phyloP scores from a whole-genome alignment of 2,329 filamentous ascomycete genomes.

The Colletotrichum noveboracense region DNA sequence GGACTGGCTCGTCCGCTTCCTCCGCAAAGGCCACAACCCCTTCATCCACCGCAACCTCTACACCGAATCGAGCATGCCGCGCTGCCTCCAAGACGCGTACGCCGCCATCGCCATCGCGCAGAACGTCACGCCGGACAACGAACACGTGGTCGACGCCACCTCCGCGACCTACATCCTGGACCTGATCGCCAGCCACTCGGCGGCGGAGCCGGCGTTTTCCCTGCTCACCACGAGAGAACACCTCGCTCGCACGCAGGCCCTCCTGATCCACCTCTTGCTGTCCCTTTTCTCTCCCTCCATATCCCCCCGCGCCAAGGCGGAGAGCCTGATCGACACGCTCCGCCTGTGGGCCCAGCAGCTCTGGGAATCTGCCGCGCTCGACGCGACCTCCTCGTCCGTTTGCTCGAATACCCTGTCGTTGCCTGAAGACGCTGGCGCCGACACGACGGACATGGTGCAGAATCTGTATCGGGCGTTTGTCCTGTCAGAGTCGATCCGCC shows the following conservation, averaged over 20 bases:
- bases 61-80: slow-evolving; percentile 12
- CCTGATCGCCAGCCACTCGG: neutral
- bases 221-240: slow-evolving; percentile 4
- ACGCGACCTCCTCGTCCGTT: neutral
- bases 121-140: neutral
- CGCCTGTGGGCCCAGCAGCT: slow-evolving; percentile 7
- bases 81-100: slow-evolving; percentile 22
- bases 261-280: slow-evolving; percentile 13
- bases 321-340: neutral
- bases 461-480: slow-evolving; percentile 8
- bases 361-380: neutral
- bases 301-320: slow-evolving; percentile 6
- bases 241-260: slow-evolving; percentile 16
- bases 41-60: slow-evolving; percentile 30
- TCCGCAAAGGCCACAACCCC: slow-evolving; percentile 22
- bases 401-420: neutral
- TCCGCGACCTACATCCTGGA: neutral
- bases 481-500: slow-evolving; percentile 14
- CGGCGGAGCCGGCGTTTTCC: neutral
- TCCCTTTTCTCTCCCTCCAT: slow-evolving; percentile 5
- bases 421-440: neutral
- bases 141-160: neutral
- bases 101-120: slow-evolving; percentile 9
- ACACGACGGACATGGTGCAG: neutral
- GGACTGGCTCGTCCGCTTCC: slow-evolving; percentile 26